These are phyloP conservation scores for Rhamnella rubrinervis DNA, from an alignment of 331 rosid species.

Conservation along the genomic window DNA sequence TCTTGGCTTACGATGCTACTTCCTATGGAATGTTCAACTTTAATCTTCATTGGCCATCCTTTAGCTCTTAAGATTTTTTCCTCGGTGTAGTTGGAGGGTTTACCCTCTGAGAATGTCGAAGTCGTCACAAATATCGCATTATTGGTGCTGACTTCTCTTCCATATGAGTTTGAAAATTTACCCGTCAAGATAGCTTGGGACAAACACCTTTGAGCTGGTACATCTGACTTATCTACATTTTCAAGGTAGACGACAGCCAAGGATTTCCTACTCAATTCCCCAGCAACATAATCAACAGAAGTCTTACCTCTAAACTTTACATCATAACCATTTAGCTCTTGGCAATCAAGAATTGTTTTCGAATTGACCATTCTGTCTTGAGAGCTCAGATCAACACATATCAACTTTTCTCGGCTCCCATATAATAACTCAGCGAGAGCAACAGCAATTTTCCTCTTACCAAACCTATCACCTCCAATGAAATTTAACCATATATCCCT, in stretches of 20 bases:
- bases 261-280: constrained; percentile 67
- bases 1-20: constrained; percentile 33
- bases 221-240: constrained; percentile 79
- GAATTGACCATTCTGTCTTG: constrained; percentile 31
- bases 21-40: constrained; percentile 42
- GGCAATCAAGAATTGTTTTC: constrained; percentile 6
- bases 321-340: constrained; percentile 47
- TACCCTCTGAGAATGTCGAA: constrained; percentile 29
- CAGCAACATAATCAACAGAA: constrained; percentile 66
- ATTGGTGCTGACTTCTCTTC: constrained; percentile 75
- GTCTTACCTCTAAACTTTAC: constrained; percentile 81
- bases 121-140: constrained; percentile 62
- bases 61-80: constrained; percentile 54
- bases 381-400: constrained; percentile 60
- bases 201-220: constrained; percentile 55
- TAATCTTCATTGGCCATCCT: constrained; percentile 51
- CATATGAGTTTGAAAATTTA: constrained; percentile 70
- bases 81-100: constrained; percentile 53
- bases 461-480: constrained; percentile 71
- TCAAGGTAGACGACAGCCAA: constrained; percentile 76
- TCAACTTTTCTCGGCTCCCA: constrained; percentile 55
- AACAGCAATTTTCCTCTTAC: constrained; percentile 68
- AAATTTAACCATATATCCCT: constrained; percentile 81
- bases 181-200: constrained; percentile 75
- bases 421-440: constrained; percentile 67